These are phyloP conservation scores for Ascoidea rubescens DNA, from an alignment of 805 yeast genomes.

Conservation along the genomic window DNA sequence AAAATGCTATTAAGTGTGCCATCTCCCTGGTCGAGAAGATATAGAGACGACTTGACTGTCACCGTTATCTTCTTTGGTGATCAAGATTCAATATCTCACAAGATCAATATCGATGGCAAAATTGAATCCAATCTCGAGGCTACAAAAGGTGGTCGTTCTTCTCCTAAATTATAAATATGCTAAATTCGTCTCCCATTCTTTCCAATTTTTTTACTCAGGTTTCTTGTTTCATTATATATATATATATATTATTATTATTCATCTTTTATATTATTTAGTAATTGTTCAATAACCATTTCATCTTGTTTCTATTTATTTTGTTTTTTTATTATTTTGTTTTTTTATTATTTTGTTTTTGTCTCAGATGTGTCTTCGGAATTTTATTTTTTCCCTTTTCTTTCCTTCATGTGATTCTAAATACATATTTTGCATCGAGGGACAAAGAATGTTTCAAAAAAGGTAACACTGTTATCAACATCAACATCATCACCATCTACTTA, in stretches of 20 bases:
- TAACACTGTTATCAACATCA: too few relatives aligned
- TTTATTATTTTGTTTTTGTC: too few relatives aligned
- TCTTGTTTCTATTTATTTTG: background rate
- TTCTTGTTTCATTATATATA: background rate
- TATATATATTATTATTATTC: background rate
- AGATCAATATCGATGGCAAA: slow-evolving; percentile 26
- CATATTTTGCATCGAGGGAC: too few relatives aligned
- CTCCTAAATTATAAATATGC: slow-evolving; percentile 29
- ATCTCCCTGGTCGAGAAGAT: slow-evolving; percentile 77
- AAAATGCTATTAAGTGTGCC: slow-evolving; percentile 85
- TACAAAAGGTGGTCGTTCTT: slow-evolving; percentile 42
- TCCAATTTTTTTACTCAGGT: background rate
- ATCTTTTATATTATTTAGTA: background rate
- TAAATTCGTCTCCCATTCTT: background rate
- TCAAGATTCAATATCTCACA: slow-evolving; percentile 14
- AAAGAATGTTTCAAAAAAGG: too few relatives aligned
- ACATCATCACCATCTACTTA: too few relatives aligned
- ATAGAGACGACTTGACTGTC: slow-evolving; percentile 92
- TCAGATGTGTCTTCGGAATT: too few relatives aligned
- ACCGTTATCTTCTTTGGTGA: slow-evolving; percentile 90
- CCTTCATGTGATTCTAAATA: too few relatives aligned
- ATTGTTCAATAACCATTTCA: background rate
- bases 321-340: too few relatives aligned
- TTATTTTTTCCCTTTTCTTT: too few relatives aligned
- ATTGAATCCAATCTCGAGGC: slow-evolving; percentile 43